A percentile compares a stretch with the other conserved stretches of the same genome.
Conservation (phyloP, 169 alveolate species). For the Cyclospora cayetanensis region DNA sequence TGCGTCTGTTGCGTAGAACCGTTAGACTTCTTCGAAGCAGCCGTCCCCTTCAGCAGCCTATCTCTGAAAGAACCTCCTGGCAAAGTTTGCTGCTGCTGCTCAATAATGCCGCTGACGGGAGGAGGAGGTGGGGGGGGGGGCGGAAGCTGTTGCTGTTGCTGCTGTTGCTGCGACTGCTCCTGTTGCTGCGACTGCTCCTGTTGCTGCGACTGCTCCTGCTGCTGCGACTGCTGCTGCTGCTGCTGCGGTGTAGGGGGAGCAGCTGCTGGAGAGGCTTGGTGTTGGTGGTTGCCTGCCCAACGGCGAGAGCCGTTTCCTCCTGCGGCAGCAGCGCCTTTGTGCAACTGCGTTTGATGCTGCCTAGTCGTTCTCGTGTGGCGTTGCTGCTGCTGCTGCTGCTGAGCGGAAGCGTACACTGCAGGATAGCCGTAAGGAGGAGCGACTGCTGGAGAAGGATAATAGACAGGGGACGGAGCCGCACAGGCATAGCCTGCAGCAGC, state of each 20-base stretch:
- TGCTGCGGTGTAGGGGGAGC: slow-evolving; percentile 1
- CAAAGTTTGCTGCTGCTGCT: not conserved
- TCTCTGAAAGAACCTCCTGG: not conserved
- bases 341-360: not conserved
- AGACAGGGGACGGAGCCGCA: not conserved
- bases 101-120: not conserved
- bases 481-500: not conserved
- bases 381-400: slow-evolving; percentile 20
- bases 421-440: not conserved
- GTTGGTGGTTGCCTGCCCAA: not conserved
- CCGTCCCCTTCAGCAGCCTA: not conserved
- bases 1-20: not conserved
- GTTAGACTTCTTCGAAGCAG: not conserved
- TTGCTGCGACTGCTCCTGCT: not conserved
- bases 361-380: not conserved
- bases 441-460: not conserved
- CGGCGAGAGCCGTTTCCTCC: not conserved
- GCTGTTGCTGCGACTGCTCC: slow-evolving; percentile 24
- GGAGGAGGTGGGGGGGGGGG: slow-evolving; percentile 2
- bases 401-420: not conserved
- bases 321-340: not conserved
- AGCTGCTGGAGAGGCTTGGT: not conserved
- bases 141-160: not conserved
- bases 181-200: slow-evolving; percentile 30
- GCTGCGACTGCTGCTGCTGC: slow-evolving; percentile 61